Evolutionary conservation across 179 eudicot species (phyloP).

Genomic region (Amaranthus tricolor): DNA sequence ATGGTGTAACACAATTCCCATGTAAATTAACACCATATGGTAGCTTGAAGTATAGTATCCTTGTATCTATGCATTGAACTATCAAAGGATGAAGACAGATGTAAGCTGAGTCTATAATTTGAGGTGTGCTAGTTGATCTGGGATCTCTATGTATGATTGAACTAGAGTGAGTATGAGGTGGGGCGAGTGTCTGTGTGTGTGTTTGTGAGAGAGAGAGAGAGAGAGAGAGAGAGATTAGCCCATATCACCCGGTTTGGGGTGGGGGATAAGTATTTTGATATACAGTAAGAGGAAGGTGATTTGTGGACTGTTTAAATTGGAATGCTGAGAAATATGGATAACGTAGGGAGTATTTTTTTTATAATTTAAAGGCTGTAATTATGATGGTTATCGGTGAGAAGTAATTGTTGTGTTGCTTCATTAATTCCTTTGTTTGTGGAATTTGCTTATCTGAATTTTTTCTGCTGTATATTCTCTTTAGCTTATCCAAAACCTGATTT

Average conservation of each 20-base stretch:
- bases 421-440: neutral
- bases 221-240: too few species aligned
- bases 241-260: too few species aligned
- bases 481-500: slow-evolving; percentile 10
- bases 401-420: neutral
- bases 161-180: too few species aligned
- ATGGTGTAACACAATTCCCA: neutral
- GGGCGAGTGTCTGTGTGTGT: too few species aligned
- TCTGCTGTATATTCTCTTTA: neutral
- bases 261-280: too few species aligned
- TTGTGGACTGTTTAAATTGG: too few species aligned
- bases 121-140: neutral
- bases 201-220: too few species aligned
- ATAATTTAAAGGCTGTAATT: neutral
- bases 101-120: neutral
- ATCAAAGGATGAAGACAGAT: neutral
- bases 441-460: neutral
- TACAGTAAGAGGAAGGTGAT: too few species aligned
- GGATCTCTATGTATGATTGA: neutral
- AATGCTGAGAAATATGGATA: too few species aligned
- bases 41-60: neutral
- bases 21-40: neutral
- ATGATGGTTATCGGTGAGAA: neutral
- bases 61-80: neutral
- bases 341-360: neutral